Base-by-base conservation (phyloP, 495 filamentous ascomycete genomes). In the Penicillium bialowiezense region DNA sequence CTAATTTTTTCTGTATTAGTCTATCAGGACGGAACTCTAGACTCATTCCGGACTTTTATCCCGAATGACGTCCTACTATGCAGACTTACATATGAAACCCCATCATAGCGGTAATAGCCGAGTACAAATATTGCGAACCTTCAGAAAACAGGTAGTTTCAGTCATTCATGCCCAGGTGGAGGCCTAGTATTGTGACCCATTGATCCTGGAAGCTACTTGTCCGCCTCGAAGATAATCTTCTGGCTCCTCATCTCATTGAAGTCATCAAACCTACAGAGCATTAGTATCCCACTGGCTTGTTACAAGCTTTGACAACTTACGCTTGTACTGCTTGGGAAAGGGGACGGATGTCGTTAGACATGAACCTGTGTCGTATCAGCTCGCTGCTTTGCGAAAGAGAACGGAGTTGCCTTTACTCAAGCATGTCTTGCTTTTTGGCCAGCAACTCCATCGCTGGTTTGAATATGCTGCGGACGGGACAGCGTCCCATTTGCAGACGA, bases 401-500 rank as follows among this genome's bases (percentile, higher is more conserved):
- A 8, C 23, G 3, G 3, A 4, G 4, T 3, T 3, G 23, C 4
- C 23, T 26, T 26, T 19, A 34, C 3, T 17, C 13, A 40, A 12
- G 7, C n/a, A 49, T 23, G 41, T 68, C 59, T 38, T 69, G 66
- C 37, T 69, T 69, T 38, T 86, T 76, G 50, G 79, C 80, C 50
- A 96, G 64, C 48, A 88, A 70, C 17, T 81, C 74, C 50, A 95
- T 68, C 1, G 90, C 87, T 28, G 88, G 77, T 3, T 75, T 70
- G 58, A 69, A 67, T 8, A 61, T 67, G 63, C 68, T 71, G 1
- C 68, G 59, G 33, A 97, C 92, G 2, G 91, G 92, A 62, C 92
- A 97, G 39, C 92, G 76, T 33, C 92, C 91, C 84, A 96, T 95
- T 61, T 96, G 88, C 12, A 96, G 60, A 44, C 80, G 82, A 52